Percentiles rank a stretch among this genome's conserved stretches.
phyloP scores from a whole-genome alignment of 1,284 basidiomycete genomes.

The Singerocomus inundabilis region DNA sequence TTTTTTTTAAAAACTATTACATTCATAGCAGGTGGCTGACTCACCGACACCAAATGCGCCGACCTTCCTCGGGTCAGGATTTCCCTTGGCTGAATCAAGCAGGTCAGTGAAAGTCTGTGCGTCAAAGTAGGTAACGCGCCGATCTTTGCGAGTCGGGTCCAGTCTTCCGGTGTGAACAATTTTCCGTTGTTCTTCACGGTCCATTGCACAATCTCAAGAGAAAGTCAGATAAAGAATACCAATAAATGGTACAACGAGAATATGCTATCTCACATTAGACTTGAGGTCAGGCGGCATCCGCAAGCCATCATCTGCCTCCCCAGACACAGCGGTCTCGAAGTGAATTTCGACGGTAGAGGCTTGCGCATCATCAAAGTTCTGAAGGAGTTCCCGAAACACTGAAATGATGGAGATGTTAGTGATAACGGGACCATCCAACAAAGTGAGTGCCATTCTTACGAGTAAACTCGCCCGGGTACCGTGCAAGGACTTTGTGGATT shows the following conservation, averaged over 20 bases:
- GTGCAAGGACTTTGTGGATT: slow-evolving; percentile 93
- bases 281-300: slow-evolving; percentile 55
- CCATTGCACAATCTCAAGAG: slow-evolving; percentile 64
- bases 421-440: background rate
- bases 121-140: slow-evolving; percentile 42
- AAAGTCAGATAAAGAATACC: slow-evolving; percentile 14
- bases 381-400: slow-evolving; percentile 89
- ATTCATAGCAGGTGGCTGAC: slow-evolving; percentile 24
- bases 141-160: slow-evolving; percentile 87
- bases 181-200: slow-evolving; percentile 88
- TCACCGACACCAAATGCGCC: slow-evolving; percentile 85
- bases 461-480: slow-evolving; percentile 94
- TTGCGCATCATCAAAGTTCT: slow-evolving; percentile 95
- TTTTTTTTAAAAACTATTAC: background rate
- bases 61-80: slow-evolving; percentile 84
- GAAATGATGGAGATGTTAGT: background rate
- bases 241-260: slow-evolving; percentile 6
- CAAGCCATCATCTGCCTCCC: slow-evolving; percentile 21
- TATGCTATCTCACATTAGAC: slow-evolving; percentile 40
- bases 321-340: slow-evolving; percentile 66
- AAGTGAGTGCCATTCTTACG: slow-evolving; percentile 35
- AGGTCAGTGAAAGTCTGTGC: background rate
- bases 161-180: slow-evolving; percentile 80
- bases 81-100: slow-evolving; percentile 64
- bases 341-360: slow-evolving; percentile 80